Conservation (phyloP, 345 rosid genomes). For the Pelargonium nanum region DNA sequence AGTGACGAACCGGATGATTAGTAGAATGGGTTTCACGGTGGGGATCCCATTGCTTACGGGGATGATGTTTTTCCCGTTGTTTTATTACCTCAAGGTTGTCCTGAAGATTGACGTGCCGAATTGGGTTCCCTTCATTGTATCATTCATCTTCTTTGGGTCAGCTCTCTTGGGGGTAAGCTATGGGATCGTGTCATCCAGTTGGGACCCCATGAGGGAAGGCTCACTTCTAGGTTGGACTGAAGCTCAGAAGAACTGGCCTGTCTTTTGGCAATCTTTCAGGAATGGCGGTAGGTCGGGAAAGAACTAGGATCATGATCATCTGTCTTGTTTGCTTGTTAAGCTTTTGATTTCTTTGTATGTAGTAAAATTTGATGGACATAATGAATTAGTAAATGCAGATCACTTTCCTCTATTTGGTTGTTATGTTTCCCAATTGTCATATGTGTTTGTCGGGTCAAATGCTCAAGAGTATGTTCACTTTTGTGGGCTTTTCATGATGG, state of each 20-base stretch:
- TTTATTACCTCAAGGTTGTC: slow-evolving; percentile 76
- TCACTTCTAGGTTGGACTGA: slow-evolving; percentile 89
- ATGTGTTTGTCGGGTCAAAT: too few species aligned
- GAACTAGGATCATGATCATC: slow-evolving; percentile 33
- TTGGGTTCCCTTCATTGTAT: slow-evolving; percentile 79
- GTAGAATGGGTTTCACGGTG: slow-evolving; percentile 67
- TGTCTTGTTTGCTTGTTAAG: neutral
- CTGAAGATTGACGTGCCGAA: slow-evolving; percentile 70
- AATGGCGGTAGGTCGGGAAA: slow-evolving; percentile 47
- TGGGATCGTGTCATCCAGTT: slow-evolving; percentile 87
- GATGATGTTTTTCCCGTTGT: slow-evolving; percentile 73
- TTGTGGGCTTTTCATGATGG: too few species aligned
- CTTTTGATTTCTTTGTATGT: too few species aligned
- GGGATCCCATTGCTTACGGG: slow-evolving; percentile 70
- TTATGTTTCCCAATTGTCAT: too few species aligned
- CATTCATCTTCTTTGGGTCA: slow-evolving; percentile 78
- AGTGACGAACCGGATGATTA: slow-evolving; percentile 88
- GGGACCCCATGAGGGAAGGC: slow-evolving; percentile 96
- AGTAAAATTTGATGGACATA: too few species aligned
- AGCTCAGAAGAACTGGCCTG: slow-evolving; percentile 92
- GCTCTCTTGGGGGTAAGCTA: slow-evolving; percentile 79
- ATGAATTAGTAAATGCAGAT: too few species aligned
- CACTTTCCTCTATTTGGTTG: too few species aligned
- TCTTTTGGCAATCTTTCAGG: slow-evolving; percentile 86
- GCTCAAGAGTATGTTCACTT: too few species aligned